These are phyloP conservation scores for Tubosaeta sp. DNA, from an alignment of 768 basidiomycete genomes.

Conservation along the genomic window DNA sequence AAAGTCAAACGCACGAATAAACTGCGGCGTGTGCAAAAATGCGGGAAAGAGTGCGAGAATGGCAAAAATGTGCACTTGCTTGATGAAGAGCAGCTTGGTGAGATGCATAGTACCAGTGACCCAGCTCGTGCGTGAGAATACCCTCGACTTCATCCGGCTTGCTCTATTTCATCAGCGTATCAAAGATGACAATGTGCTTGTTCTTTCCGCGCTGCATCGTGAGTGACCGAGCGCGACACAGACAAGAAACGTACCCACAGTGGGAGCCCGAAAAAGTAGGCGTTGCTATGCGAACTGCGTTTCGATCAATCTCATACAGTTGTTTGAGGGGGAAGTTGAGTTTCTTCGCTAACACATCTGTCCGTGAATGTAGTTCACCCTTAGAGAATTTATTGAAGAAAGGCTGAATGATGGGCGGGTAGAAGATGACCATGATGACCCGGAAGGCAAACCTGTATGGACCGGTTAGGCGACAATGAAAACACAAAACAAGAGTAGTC, in stretches of 20 bases:
- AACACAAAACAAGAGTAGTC: not conserved
- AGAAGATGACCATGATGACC: constrained; percentile 75
- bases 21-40: constrained; percentile 74
- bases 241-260: constrained; percentile 59
- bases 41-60: constrained; percentile 88
- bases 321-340: constrained; percentile 93
- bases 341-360: constrained; percentile 71
- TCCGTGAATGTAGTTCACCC: constrained; percentile 72
- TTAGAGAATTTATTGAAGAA: constrained; percentile 93
- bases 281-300: constrained; percentile 91
- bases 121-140: constrained; percentile 95
- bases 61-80: constrained; percentile 83
- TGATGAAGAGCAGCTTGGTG: constrained; percentile 79
- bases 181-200: constrained; percentile 96
- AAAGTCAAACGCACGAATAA: constrained; percentile 82
- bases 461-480: not conserved
- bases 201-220: constrained; percentile 40
- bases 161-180: constrained; percentile 91
- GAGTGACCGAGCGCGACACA: not conserved
- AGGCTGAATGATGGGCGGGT: constrained; percentile 87
- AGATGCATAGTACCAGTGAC: constrained; percentile 97
- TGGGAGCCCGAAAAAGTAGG: constrained; percentile 97
- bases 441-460: constrained; percentile 69
- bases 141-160: constrained; percentile 93
- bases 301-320: constrained; percentile 95